Percentiles rank a stretch among this genome's conserved stretches.
These are phyloP conservation scores for Dacryopinax primogenitus DNA, from an alignment of 768 basidiomycete genomes.

Conservation along the genomic window DNA sequence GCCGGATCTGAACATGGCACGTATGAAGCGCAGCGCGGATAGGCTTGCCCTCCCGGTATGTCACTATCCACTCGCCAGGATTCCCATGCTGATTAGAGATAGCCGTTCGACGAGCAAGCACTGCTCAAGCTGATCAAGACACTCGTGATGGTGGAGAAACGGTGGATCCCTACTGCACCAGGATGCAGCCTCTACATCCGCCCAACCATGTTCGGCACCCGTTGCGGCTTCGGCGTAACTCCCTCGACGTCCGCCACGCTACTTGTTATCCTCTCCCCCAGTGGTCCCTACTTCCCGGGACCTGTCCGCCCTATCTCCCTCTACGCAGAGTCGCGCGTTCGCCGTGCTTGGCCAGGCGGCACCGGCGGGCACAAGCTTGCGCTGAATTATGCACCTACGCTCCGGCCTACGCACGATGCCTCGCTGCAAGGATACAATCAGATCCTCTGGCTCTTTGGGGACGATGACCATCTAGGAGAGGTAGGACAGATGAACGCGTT, in stretches of 20 bases:
- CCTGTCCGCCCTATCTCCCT: conserved; percentile 43
- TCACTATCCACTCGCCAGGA: too few species aligned
- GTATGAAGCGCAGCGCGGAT: conserved; percentile 53
- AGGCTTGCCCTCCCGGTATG: conserved; percentile 60
- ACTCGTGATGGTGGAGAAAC: conserved; percentile 55
- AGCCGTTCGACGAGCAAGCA: conserved; percentile 37
- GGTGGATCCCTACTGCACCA: conserved; percentile 66
- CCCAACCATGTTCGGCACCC: conserved; percentile 52
- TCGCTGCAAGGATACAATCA: conserved; percentile 59
- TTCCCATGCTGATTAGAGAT: conserved; percentile 20
- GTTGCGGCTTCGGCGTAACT: conserved; percentile 40
- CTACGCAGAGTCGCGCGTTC: conserved; percentile 61
- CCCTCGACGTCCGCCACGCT: conserved; percentile 71
- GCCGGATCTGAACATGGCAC: conserved; percentile 73
- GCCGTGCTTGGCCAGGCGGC: conserved; percentile 80
- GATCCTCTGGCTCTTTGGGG: conserved; percentile 64
- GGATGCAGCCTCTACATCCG: conserved; percentile 82
- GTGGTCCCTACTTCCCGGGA: conserved; percentile 40
- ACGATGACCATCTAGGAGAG: conserved; percentile 36
- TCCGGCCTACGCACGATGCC: conserved; percentile 54
- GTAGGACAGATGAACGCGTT: conserved; percentile 72
- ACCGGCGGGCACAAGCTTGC: conserved; percentile 47
- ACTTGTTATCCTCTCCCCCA: conserved; percentile 68
- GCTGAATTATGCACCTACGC: conserved; percentile 48
- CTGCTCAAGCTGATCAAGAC: conserved; percentile 46